Evolutionary conservation across 305 asterid species (phyloP).

Genomic region (Plantago coronopus): DNA sequence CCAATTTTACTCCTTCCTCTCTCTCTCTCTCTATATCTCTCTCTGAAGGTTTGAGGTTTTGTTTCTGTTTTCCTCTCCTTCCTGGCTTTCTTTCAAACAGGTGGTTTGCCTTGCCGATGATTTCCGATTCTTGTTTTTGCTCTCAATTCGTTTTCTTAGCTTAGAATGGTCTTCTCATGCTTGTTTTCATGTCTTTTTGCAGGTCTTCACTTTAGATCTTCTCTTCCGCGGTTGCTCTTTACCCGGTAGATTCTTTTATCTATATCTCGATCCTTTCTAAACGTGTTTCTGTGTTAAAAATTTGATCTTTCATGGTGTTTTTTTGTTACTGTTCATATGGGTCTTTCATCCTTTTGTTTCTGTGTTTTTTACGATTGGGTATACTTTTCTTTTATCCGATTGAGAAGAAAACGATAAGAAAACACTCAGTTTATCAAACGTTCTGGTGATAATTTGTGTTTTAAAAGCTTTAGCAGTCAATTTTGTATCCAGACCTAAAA

Average conservation of each 20-base stretch:
- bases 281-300: slow-evolving; percentile 23
- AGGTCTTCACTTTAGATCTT: slow-evolving; percentile 67
- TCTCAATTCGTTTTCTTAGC: not conserved
- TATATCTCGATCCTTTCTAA: slow-evolving; percentile 29
- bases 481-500: no score
- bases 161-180: slow-evolving; percentile 23
- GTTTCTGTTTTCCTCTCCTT: slow-evolving; percentile 20
- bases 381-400: no score
- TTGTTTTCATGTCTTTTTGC: slow-evolving; percentile 34
- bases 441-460: no score
- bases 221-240: slow-evolving; percentile 43
- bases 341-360: not conserved
- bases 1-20: slow-evolving; percentile 7
- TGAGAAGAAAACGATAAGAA: no score
- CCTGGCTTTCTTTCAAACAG: slow-evolving; percentile 21
- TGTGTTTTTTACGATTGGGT: not conserved
- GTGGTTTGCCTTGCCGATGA: slow-evolving; percentile 26
- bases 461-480: no score
- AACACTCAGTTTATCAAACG: no score
- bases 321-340: slow-evolving; percentile 9
- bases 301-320: slow-evolving; percentile 11
- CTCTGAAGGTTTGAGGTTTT: slow-evolving; percentile 35
- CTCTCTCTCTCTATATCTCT: slow-evolving; percentile 17
- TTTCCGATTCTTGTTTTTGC: slow-evolving; percentile 2
- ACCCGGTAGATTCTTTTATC: slow-evolving; percentile 40